These are phyloP conservation scores for Hypomyces rosellus DNA, from an alignment of 2,329 filamentous ascomycete species.

Conservation along the genomic window DNA sequence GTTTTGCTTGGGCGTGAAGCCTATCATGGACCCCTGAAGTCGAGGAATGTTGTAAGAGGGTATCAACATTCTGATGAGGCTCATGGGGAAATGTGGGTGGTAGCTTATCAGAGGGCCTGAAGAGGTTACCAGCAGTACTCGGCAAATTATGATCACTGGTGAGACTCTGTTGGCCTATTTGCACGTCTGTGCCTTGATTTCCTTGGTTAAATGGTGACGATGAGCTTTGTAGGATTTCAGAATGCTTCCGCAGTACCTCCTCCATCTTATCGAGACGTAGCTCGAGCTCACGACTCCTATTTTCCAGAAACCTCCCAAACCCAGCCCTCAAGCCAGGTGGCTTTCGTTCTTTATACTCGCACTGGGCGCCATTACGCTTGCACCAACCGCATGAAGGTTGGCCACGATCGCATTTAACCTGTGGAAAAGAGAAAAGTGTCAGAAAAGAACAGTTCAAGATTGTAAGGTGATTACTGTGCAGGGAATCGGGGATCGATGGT, in stretches of 20 bases:
- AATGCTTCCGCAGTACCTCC: conserved; percentile 58
- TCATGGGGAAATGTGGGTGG: neutral
- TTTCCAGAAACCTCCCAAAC: conserved; percentile 67
- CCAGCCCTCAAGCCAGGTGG: conserved; percentile 60
- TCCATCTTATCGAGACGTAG: conserved; percentile 55
- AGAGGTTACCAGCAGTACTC: conserved; percentile 40
- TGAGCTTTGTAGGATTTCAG: conserved; percentile 57
- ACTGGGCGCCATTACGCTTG: conserved; percentile 54
- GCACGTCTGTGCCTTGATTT: conserved; percentile 33
- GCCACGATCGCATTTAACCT: conserved; percentile 71
- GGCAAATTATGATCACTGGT: conserved; percentile 53
- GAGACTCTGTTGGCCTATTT: conserved; percentile 44
- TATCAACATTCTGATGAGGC: neutral
- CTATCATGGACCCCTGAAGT: conserved; percentile 44
- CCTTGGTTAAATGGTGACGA: conserved; percentile 31
- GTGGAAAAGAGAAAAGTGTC: conserved; percentile 12
- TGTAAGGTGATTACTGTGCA: neutral
- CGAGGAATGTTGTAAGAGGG: conserved; percentile 20
- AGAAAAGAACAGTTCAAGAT: conserved; percentile 1
- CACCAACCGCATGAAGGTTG: conserved; percentile 68
- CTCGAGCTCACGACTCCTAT: conserved; percentile 37
- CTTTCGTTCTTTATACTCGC: conserved; percentile 64
- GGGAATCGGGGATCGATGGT: neutral
- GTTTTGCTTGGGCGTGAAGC: conserved; percentile 39
- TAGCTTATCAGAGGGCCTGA: conserved; percentile 41